Evolutionary conservation across 1,284 basidiomycete species (phyloP), one percentile per base, ranked within the genome.

Genomic region (Cutaneotrichosporon mucoides): DNA sequence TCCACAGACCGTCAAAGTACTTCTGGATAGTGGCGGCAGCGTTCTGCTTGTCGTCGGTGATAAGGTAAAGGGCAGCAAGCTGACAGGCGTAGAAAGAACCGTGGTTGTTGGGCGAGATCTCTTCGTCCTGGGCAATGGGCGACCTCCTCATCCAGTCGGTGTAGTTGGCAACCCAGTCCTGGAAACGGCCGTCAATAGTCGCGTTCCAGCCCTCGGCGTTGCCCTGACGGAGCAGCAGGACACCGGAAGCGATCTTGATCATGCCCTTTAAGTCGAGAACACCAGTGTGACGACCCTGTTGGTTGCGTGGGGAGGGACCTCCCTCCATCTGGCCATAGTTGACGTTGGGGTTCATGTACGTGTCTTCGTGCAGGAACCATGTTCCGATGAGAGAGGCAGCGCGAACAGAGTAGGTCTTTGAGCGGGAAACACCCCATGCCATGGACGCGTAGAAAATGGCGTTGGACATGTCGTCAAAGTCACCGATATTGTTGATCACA

Each of bases 291-390:
- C 57, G 37, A 41, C 67, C 68, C 9, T 33, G 37, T 48, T 64
- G 62, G 10, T 55, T 53, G n/a, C 38, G 36, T 9, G 33, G 4
- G 9, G 55, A 49, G 16, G 85, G 86, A 0, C 87, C 87, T 5
- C 87, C 82, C 36, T 83, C 71, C 71, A 86, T 80, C 68, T 89
- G 87, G 0, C 82, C 85, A 67, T 83, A 88, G 65, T 85, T 81
- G 59, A 88, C 76, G 69, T 87, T 85, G 3, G 87, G 87, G 64
- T 86, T 85, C 84, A 88, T 87, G 24, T 70, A 77, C 0, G 85
- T 87, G 6, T 73, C 76, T 0, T 78, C 59, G 61, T 86, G 79
- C 12, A 88, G 74, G 79, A 88, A 89, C 57, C 64, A 68, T 11
- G 61, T 62, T 45, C 63, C 34, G 41, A 69, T 55, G 55, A 58